Base-by-base conservation (phyloP, 2,329 filamentous ascomycete genomes). In the Chrysoporthe puriensis region DNA sequence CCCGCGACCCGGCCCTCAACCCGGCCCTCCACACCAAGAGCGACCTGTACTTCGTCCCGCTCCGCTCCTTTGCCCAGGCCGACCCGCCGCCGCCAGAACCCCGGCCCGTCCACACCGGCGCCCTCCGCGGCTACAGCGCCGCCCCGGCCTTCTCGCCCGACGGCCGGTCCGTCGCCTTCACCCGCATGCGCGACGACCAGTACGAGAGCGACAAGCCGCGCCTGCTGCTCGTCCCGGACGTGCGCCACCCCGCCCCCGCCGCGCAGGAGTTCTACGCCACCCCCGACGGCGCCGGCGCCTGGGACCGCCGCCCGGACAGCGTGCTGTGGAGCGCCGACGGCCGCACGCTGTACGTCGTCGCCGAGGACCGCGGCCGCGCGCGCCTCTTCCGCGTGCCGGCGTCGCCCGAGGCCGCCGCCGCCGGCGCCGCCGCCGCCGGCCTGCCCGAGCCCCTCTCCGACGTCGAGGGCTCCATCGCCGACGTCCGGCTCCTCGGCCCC, bases 171-270 rank as follows among this genome's bases (percentile, higher is more conserved):
- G 82, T 95, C 36, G 92, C 88, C 1, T 97, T 96, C 76, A 83
- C 92, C 42, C 88, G 91, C 70, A 97, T 96, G 94, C 85, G 86
- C 70, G 85, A 85, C 66, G 84, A 87, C 63, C 88, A 90, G 68
- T 97, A 97, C 76, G 94, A 97, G 78, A 87, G 90, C 18, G 93
- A 97, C 80, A 91, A 91, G 77, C 85, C 90, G 57, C 85, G 89
- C 57, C 80, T 93, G 4, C 79, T 94, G 70, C 79, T 93, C 2
- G 77, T 92, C 7, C 85, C 87, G 1, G 85, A 92, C 72, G 80
- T 92, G 61, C 77, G 76, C 16, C 84, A 89, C 69, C 78, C 88
- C 11, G 81, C 80, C 68, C 26, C 26, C 26, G 85, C 85, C 68
- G 85, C 89, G 14, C 82, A 88, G 70, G 87, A 90, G 73, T 89